Evolutionary conservation across 768 basidiomycete genomes (phyloP).

Genomic region (Amanita exitialis): DNA sequence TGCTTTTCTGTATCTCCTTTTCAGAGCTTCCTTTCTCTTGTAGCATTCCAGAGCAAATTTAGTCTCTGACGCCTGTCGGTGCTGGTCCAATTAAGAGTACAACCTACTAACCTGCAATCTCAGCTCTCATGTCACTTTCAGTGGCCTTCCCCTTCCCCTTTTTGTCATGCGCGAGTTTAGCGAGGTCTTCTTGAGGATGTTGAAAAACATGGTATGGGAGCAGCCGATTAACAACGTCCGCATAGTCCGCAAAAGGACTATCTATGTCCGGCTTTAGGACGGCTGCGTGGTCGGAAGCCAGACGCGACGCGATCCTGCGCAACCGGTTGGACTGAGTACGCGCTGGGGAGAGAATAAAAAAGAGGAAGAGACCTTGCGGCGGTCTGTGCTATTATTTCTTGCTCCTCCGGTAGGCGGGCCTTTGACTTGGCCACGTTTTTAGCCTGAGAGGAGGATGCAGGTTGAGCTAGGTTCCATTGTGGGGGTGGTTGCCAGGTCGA

Average conservation of each 20-base stretch:
- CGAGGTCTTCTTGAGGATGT: slow-evolving; percentile 60
- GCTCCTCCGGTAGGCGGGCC: slow-evolving; percentile 41
- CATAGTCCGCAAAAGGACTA: slow-evolving; percentile 50
- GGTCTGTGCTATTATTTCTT: slow-evolving; percentile 32
- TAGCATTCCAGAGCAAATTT: slow-evolving; percentile 60
- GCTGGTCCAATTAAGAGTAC: slow-evolving; percentile 3
- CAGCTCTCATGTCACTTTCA: slow-evolving; percentile 31
- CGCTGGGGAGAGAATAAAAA: not conserved
- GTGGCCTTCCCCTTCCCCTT: slow-evolving; percentile 62
- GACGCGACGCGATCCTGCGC: slow-evolving; percentile 39
- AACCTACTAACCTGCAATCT: slow-evolving; percentile 35
- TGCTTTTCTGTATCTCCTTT: slow-evolving; percentile 46
- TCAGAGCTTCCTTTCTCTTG: slow-evolving; percentile 43
- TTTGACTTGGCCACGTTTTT: slow-evolving; percentile 19
- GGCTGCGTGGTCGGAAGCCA: slow-evolving; percentile 53
- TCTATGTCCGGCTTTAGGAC: slow-evolving; percentile 60
- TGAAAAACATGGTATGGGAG: slow-evolving; percentile 77
- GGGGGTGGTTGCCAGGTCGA: slow-evolving; percentile 18
- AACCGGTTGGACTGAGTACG: slow-evolving; percentile 1
- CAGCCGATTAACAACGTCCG: slow-evolving; percentile 60
- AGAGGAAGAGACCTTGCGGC: slow-evolving; percentile 35
- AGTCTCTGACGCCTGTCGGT: slow-evolving; percentile 38
- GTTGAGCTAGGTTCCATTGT: slow-evolving; percentile 9
- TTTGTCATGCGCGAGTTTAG: slow-evolving; percentile 16
- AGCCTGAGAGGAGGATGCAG: slow-evolving; percentile 7